These are phyloP conservation scores for Suhomyces maxii DNA, from an alignment of 1,139 yeast genomes.

Conservation along the genomic window DNA sequence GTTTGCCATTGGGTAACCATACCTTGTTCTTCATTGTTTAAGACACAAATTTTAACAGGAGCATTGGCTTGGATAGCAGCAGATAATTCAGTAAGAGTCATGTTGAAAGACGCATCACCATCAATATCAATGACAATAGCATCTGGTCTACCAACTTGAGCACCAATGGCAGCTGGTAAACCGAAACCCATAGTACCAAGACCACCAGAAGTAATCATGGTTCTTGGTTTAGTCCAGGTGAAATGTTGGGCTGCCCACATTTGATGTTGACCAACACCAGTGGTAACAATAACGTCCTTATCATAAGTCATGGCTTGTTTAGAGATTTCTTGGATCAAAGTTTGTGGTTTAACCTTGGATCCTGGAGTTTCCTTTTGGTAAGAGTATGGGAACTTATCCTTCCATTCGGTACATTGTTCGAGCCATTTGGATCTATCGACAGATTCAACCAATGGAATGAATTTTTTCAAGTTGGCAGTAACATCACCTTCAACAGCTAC, in stretches of 20 bases:
- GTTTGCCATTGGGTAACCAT: slow-evolving; percentile 99
- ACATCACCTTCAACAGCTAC: slow-evolving; percentile 98
- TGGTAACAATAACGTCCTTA: slow-evolving; percentile 82
- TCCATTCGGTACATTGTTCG: slow-evolving; percentile 73
- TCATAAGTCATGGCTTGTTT: slow-evolving; percentile 66
- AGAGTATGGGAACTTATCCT: slow-evolving; percentile 78
- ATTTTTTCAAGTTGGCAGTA: slow-evolving; percentile 66
- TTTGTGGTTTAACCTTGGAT: slow-evolving; percentile 88
- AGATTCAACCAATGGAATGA: slow-evolving; percentile 67
- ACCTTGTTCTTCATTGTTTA: slow-evolving; percentile 98
- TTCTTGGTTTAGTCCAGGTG: slow-evolving; percentile 88
- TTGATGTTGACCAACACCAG: slow-evolving; percentile 99
- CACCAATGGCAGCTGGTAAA: slow-evolving; percentile 96
- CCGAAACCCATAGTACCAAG: slow-evolving; percentile 99
- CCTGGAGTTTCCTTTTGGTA: slow-evolving; percentile 78
- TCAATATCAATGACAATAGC: slow-evolving; percentile 94
- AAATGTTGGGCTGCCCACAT: slow-evolving; percentile 99
- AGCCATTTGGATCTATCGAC: slow-evolving; percentile 83
- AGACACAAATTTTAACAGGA: slow-evolving; percentile 83
- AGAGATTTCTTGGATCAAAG: slow-evolving; percentile 77
- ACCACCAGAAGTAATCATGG: slow-evolving; percentile 96
- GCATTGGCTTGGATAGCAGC: slow-evolving; percentile 93
- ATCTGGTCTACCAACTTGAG: slow-evolving; percentile 93
- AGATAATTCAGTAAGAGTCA: slow-evolving; percentile 91
- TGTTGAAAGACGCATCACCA: slow-evolving; percentile 97